These are phyloP conservation scores for Thymus quinquecostatus DNA, from an alignment of 257 asterid species.

Conservation along the genomic window DNA sequence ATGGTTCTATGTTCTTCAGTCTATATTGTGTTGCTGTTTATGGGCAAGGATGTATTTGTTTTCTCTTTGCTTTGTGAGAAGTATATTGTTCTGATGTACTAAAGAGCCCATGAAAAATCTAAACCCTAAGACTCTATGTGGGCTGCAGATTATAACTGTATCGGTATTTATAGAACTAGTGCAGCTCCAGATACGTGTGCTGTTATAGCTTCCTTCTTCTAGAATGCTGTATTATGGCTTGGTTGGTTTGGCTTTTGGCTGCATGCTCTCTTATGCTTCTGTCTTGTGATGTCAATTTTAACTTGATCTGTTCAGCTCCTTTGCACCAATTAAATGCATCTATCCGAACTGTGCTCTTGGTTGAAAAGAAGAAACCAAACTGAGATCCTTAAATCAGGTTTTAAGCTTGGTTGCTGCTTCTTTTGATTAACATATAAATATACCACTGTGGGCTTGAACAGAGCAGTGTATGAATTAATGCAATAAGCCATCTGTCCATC, in stretches of 20 bases:
- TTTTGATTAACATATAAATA: background rate
- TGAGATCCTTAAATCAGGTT: background rate
- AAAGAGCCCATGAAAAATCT: background rate
- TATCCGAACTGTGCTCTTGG: background rate
- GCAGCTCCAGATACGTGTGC: background rate
- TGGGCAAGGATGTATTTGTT: background rate
- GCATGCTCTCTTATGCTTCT: conserved; percentile 7
- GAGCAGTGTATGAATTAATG: too few relatives aligned
- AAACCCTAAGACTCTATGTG: background rate
- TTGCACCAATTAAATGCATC: background rate
- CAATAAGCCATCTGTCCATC: too few relatives aligned
- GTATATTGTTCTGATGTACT: background rate
- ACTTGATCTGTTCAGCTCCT: background rate
- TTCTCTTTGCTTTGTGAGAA: background rate
- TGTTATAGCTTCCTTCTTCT: conserved; percentile 1
- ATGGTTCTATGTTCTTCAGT: background rate
- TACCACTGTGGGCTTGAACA: background rate
- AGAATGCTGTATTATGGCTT: background rate
- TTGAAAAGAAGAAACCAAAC: background rate
- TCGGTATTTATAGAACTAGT: background rate
- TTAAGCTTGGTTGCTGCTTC: background rate
- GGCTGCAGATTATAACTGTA: background rate
- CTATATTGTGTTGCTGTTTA: background rate
- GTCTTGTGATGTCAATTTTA: background rate
- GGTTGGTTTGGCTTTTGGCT: background rate